Conservation (phyloP, 2,329 filamentous ascomycete genomes). For the Teratosphaeria epicoccoides region DNA sequence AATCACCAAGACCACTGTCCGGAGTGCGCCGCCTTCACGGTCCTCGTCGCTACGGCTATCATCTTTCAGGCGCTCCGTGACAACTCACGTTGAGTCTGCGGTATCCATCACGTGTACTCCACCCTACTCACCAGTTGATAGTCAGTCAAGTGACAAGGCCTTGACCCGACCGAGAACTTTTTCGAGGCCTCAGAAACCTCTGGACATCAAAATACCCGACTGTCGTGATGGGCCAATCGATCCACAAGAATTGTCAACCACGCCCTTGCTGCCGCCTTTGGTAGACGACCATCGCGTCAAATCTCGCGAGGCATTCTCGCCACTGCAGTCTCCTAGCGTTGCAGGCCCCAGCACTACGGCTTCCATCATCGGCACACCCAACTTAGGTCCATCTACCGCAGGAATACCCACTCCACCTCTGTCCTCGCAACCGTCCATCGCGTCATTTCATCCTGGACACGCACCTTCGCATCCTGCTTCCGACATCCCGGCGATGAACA, state of each 20-base stretch:
- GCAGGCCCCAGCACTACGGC: conserved; percentile 45
- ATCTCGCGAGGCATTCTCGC: conserved; percentile 53
- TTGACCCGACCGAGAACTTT: neutral
- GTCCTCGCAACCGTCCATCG: conserved; percentile 64
- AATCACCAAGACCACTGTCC: conserved; percentile 16
- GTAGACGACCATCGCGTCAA: conserved; percentile 49
- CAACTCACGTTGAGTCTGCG: conserved; percentile 33
- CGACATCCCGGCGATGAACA: conserved; percentile 55
- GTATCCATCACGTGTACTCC: conserved; percentile 22
- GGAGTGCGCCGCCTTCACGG: conserved; percentile 26
- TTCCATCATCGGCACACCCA: conserved; percentile 36
- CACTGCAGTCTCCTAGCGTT: conserved; percentile 75
- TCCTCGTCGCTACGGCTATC: conserved; percentile 67
- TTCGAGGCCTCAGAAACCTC: conserved; percentile 2
- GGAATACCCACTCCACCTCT: conserved; percentile 57
- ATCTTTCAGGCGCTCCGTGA: conserved; percentile 56
- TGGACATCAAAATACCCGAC: conserved; percentile 16
- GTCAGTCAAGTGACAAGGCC: neutral
- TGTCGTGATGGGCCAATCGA: conserved; percentile 35
- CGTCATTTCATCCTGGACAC: conserved; percentile 54
- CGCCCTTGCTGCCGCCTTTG: conserved; percentile 74
- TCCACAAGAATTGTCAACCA: conserved; percentile 59
- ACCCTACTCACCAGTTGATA: conserved; percentile 18
- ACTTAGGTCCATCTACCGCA: conserved; percentile 39
- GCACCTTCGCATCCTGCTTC: conserved; percentile 41